Evolutionary conservation across 2,329 filamentous ascomycete genomes (phyloP).

Genomic region (Epichloe coenophiala): DNA sequence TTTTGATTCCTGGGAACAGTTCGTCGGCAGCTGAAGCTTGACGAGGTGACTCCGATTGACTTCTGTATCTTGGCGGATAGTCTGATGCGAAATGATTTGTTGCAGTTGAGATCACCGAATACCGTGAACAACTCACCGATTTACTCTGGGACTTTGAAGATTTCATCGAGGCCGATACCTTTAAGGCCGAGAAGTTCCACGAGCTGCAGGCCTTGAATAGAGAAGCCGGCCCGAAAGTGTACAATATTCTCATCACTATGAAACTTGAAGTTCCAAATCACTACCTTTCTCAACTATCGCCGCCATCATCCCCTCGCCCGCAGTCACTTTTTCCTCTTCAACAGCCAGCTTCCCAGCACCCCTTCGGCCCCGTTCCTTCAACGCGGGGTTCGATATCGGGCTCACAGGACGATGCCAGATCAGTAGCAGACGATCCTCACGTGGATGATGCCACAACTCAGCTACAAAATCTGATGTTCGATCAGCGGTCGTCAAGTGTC

Average conservation of each 20-base stretch:
- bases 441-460: conserved; percentile 18
- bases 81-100: background rate
- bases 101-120: conserved; percentile 35
- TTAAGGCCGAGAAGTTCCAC: conserved; percentile 35
- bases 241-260: conserved; percentile 39
- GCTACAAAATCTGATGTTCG: conserved; percentile 14
- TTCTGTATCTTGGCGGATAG: too few species aligned
- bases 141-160: conserved; percentile 46
- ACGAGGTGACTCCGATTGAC: too few species aligned
- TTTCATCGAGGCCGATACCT: conserved; percentile 33
- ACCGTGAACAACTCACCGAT: conserved; percentile 33
- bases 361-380: background rate
- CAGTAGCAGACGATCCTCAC: conserved; percentile 2
- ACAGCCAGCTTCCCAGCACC: background rate
- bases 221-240: conserved; percentile 33
- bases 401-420: conserved; percentile 2
- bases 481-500: background rate
- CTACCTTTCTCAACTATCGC: conserved; percentile 15
- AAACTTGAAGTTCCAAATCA: conserved; percentile 27
- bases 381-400: conserved; percentile 2
- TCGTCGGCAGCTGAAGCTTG: background rate
- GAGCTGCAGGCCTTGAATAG: conserved; percentile 34
- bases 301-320: conserved; percentile 13
- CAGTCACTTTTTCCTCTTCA: conserved; percentile 5
- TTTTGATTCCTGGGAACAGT: background rate